Percentiles rank a stretch among this genome's conserved stretches.
These are phyloP conservation scores for Groenewaldozyma salmanticensis DNA, from an alignment of 805 yeast species.

Conservation along the genomic window DNA sequence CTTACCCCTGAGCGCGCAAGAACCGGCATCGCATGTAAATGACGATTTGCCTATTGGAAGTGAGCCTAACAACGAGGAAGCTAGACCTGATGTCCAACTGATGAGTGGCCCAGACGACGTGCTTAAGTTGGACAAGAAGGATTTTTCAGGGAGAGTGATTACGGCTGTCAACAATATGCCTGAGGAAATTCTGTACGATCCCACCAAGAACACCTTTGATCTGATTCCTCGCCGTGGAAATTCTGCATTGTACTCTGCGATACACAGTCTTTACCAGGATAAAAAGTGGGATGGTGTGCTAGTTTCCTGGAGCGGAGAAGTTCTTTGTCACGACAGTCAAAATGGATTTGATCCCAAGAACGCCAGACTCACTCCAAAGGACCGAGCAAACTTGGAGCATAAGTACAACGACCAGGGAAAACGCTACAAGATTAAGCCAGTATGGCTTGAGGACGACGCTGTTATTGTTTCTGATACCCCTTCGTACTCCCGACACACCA, in stretches of 20 bases:
- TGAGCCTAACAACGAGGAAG: not conserved
- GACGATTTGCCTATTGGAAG: not conserved
- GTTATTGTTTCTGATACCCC: too few relatives aligned
- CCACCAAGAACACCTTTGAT: conserved; percentile 35
- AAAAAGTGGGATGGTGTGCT: conserved; percentile 81
- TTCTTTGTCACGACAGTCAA: conserved; percentile 25
- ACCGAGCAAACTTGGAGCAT: conserved; percentile 30
- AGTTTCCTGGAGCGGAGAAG: conserved; percentile 95
- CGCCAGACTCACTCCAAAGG: conserved; percentile 9
- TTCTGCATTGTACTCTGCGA: conserved; percentile 72
- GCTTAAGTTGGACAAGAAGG: conserved; percentile 1
- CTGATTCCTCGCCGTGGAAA: conserved; percentile 57
- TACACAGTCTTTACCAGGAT: conserved; percentile 50
- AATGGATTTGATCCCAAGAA: not conserved
- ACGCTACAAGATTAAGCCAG: conserved; percentile 56
- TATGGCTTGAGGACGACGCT: conserved; percentile 48
- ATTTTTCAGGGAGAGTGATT: conserved; percentile 55
- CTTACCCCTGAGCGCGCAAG: not conserved
- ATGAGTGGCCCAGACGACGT: not conserved
- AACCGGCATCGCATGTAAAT: not conserved
- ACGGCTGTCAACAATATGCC: conserved; percentile 63
- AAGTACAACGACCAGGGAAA: conserved; percentile 41
- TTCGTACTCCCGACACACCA: too few relatives aligned
- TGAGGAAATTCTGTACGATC: conserved; percentile 41
- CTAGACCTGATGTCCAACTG: not conserved